phyloP scores from a whole-genome alignment of 2,329 filamentous ascomycete genomes.

The Monilinia fructigena region DNA sequence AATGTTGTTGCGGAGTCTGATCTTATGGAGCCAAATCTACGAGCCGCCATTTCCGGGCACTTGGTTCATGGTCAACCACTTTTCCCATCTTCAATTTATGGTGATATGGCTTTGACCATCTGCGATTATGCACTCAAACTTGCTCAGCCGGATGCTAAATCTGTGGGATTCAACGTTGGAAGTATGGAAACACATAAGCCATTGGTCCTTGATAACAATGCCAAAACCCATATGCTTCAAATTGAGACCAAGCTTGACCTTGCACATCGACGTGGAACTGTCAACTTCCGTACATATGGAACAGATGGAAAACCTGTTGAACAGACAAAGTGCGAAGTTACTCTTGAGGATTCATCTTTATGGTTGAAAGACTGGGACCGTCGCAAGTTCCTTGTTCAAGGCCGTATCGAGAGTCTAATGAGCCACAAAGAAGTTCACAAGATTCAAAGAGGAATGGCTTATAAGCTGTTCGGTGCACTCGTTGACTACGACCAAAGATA shows the following conservation, averaged over 20 bases:
- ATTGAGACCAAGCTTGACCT: slow-evolving; percentile 30
- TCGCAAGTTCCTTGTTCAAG: slow-evolving; percentile 38
- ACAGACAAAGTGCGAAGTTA: slow-evolving; percentile 21
- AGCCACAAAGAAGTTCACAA: slow-evolving; percentile 54
- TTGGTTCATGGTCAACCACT: slow-evolving; percentile 57
- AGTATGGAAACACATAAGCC: slow-evolving; percentile 69
- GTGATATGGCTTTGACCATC: slow-evolving; percentile 58
- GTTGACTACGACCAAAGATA: slow-evolving; percentile 55
- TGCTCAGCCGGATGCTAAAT: slow-evolving; percentile 38
- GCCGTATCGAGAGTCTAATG: slow-evolving; percentile 42
- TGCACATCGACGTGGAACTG: slow-evolving; percentile 19
- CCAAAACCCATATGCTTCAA: slow-evolving; percentile 25
- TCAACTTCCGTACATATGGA: slow-evolving; percentile 27
- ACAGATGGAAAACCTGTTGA: slow-evolving; percentile 26
- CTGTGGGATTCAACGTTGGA: slow-evolving; percentile 55
- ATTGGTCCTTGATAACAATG: slow-evolving; percentile 51
- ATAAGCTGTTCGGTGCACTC: slow-evolving; percentile 63
- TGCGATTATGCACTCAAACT: slow-evolving; percentile 54
- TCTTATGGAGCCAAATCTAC: slow-evolving; percentile 44
- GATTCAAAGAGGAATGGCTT: slow-evolving; percentile 68
- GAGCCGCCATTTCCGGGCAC: slow-evolving; percentile 52
- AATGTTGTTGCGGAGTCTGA: slow-evolving; percentile 54
- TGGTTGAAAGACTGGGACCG: slow-evolving; percentile 24
- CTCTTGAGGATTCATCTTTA: slow-evolving; percentile 22
- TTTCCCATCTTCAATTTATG: slow-evolving; percentile 52